Conservation (phyloP, 2,329 filamentous ascomycete genomes). For the Hymenoscyphus infarciens region DNA sequence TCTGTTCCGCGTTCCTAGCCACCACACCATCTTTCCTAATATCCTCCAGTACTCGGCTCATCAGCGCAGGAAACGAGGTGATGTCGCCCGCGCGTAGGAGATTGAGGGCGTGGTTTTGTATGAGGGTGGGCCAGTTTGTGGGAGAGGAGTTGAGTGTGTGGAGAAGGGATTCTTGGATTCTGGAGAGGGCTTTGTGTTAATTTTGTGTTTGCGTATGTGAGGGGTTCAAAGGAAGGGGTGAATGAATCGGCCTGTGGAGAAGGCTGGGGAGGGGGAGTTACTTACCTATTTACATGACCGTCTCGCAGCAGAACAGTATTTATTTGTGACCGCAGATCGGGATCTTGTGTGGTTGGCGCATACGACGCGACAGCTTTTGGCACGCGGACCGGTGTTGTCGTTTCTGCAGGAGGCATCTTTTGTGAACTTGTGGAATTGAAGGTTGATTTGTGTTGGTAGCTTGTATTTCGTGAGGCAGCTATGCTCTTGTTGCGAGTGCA, state of each 20-base stretch:
- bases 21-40: slow-evolving; percentile 37
- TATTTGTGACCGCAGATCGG: slow-evolving; percentile 59
- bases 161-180: slow-evolving; percentile 62
- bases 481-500: background rate
- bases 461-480: background rate
- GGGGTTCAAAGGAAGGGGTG: slow-evolving; percentile 6
- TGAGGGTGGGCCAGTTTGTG: slow-evolving; percentile 59
- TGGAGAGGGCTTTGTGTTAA: slow-evolving; percentile 32
- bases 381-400: slow-evolving; percentile 55
- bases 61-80: slow-evolving; percentile 57
- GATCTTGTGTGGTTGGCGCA: slow-evolving; percentile 57
- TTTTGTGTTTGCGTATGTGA: slow-evolving; percentile 11
- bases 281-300: slow-evolving; percentile 61
- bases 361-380: slow-evolving; percentile 53
- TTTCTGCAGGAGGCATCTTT: slow-evolving; percentile 27
- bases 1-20: background rate
- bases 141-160: slow-evolving; percentile 57
- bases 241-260: slow-evolving; percentile 1
- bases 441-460: background rate
- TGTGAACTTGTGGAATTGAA: background rate
- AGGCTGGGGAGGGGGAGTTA: slow-evolving; percentile 33
- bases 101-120: slow-evolving; percentile 57
- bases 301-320: slow-evolving; percentile 56
- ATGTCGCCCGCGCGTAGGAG: slow-evolving; percentile 59
- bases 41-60: slow-evolving; percentile 59